phyloP scores from a whole-genome alignment of 805 yeast genomes.

The Candida saitoana region DNA sequence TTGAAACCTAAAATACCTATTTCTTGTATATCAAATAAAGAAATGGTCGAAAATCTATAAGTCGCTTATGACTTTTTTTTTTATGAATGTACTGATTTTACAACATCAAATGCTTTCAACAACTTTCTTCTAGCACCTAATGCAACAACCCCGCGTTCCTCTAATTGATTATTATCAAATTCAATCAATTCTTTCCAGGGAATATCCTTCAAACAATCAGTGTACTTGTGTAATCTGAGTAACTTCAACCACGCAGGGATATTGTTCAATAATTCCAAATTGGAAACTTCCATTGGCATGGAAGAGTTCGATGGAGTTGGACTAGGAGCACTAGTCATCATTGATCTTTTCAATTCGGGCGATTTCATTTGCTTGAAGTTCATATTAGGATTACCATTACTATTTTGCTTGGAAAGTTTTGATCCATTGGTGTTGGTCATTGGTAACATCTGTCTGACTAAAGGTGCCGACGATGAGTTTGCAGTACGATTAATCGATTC shows the following conservation, averaged over 20 bases:
- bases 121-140: slow-evolving; percentile 94
- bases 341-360: slow-evolving; percentile 2
- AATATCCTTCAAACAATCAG: slow-evolving; percentile 70
- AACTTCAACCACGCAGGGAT: slow-evolving; percentile 92
- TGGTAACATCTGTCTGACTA: slow-evolving; percentile 12
- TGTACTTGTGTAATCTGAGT: slow-evolving; percentile 88
- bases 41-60: no score
- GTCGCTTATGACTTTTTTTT: no score
- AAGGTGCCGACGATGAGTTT: slow-evolving; percentile 37
- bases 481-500: slow-evolving; percentile 34
- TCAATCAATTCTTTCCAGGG: slow-evolving; percentile 78
- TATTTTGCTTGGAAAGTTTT: slow-evolving; percentile 1
- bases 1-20: not conserved
- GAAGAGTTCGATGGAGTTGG: slow-evolving; percentile 19
- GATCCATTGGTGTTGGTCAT: slow-evolving; percentile 25
- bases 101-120: slow-evolving; percentile 85
- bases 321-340: slow-evolving; percentile 6
- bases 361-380: not conserved
- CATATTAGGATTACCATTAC: slow-evolving; percentile 4
- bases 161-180: slow-evolving; percentile 64
- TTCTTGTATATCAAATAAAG: slow-evolving; percentile 5
- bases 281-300: slow-evolving; percentile 42
- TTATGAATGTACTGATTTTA: slow-evolving; percentile 33
- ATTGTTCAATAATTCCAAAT: slow-evolving; percentile 55
- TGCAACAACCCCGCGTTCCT: slow-evolving; percentile 81